These are phyloP conservation scores for Pseudomonodictys pantanalensis DNA, from an alignment of 495 filamentous ascomycete species.

Conservation along the genomic window DNA sequence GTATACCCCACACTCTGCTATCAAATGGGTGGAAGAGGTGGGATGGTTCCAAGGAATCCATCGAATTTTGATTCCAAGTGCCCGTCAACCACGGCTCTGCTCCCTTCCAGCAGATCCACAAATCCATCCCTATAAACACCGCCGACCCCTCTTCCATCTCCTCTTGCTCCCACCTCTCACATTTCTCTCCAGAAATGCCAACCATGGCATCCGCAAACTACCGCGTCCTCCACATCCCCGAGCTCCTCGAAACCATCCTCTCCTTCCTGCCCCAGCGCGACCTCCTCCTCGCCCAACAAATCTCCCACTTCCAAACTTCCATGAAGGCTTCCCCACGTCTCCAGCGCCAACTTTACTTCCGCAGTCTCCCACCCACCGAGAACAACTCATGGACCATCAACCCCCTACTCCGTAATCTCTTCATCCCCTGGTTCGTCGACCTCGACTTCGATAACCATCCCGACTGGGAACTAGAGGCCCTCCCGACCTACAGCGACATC, in stretches of 20 bases:
- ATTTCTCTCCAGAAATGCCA: too few relatives aligned
- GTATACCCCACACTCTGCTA: too few relatives aligned
- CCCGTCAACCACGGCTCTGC: too few relatives aligned
- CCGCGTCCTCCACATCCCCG: slow-evolving; percentile 8
- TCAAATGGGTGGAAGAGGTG: too few relatives aligned
- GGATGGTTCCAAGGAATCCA: too few relatives aligned
- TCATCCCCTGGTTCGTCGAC: slow-evolving; percentile 6
- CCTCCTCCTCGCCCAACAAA: slow-evolving; percentile 19
- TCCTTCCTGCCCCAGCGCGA: slow-evolving; percentile 4
- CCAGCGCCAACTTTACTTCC: slow-evolving; percentile 23
- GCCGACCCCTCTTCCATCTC: too few relatives aligned
- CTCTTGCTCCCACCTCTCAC: too few relatives aligned
- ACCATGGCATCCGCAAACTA: neutral
- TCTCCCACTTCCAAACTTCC: slow-evolving; percentile 6
- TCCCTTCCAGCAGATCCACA: too few relatives aligned
- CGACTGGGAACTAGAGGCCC: too few relatives aligned
- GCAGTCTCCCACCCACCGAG: neutral
- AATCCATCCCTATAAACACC: too few relatives aligned
- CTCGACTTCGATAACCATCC: neutral
- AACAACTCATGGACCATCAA: slow-evolving; percentile 1
- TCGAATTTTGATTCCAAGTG: too few relatives aligned
- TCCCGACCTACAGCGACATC: neutral
- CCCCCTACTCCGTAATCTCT: neutral
- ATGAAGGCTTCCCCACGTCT: slow-evolving; percentile 14
- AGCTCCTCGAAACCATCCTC: slow-evolving; percentile 23